A percentile compares a stretch with the other conserved stretches of the same genome.
Evolutionary conservation across 164 flowering plant species (phyloP).

Genomic region (Protea cynaroides): DNA sequence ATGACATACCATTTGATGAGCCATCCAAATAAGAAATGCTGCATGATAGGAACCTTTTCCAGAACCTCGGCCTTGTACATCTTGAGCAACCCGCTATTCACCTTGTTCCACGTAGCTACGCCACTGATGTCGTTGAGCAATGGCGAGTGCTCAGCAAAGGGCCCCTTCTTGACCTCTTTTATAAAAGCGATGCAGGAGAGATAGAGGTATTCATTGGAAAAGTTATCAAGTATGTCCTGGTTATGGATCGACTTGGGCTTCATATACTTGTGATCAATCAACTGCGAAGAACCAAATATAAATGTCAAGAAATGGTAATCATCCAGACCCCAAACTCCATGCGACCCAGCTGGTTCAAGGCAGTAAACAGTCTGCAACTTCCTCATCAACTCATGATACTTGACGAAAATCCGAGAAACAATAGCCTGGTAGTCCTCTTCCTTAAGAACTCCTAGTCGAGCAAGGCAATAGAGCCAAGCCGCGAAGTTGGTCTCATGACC

Average conservation of each 20-base stretch:
- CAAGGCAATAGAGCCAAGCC: constrained; percentile 34
- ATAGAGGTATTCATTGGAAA: constrained; percentile 70
- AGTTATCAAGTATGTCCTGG: constrained; percentile 80
- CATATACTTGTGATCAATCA: constrained; percentile 96
- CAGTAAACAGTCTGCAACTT: constrained; percentile 58
- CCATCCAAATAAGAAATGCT: constrained; percentile 61
- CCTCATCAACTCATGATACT: constrained; percentile 84
- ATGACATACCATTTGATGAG: constrained; percentile 43
- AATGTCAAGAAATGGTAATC: constrained; percentile 93
- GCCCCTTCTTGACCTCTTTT: constrained; percentile 92
- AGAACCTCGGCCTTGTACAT: constrained; percentile 61
- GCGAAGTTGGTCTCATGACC: constrained; percentile 37
- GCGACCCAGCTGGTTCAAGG: constrained; percentile 96
- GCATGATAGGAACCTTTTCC: constrained; percentile 68
- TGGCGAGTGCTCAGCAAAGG: constrained; percentile 91
- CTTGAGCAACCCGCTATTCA: constrained; percentile 78
- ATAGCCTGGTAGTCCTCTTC: constrained; percentile 79
- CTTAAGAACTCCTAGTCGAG: constrained; percentile 32
- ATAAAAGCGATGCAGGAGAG: constrained; percentile 68
- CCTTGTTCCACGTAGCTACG: constrained; percentile 90
- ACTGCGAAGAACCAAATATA: constrained; percentile 89
- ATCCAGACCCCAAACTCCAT: constrained; percentile 97
- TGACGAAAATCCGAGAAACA: constrained; percentile 68
- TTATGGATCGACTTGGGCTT: constrained; percentile 96
- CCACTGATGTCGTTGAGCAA: constrained; percentile 91